These are phyloP conservation scores for Salix purpurea DNA, from an alignment of 345 rosid genomes.

Conservation along the genomic window DNA sequence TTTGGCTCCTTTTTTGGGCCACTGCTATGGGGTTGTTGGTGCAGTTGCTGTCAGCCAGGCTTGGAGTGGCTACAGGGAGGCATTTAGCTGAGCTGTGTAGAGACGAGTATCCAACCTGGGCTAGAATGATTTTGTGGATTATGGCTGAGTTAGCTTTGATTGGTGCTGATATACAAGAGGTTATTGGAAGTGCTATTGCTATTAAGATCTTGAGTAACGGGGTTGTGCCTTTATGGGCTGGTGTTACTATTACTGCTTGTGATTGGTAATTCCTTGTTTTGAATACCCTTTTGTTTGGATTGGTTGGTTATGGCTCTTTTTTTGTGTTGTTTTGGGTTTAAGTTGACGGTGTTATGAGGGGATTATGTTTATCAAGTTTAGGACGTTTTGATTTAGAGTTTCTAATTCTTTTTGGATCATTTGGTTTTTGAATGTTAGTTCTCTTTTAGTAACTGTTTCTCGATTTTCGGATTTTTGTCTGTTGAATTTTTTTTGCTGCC, in stretches of 20 bases:
- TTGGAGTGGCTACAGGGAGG: conserved; percentile 86
- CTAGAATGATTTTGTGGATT: conserved; percentile 65
- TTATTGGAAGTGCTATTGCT: conserved; percentile 94
- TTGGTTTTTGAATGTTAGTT: background rate
- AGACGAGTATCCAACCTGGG: conserved; percentile 89
- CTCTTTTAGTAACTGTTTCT: background rate
- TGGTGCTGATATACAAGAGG: conserved; percentile 94
- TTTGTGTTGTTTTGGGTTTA: background rate
- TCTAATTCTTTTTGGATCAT: background rate
- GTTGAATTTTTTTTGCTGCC: background rate
- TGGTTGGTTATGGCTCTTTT: background rate
- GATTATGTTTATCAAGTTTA: background rate
- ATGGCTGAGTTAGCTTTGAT: conserved; percentile 92
- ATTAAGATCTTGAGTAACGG: conserved; percentile 77
- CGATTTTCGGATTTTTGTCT: background rate
- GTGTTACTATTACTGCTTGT: conserved; percentile 79
- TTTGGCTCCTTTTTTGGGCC: conserved; percentile 91
- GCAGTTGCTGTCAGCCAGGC: conserved; percentile 81
- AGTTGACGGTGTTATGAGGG: background rate
- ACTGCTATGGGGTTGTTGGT: conserved; percentile 91
- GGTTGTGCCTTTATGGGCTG: conserved; percentile 77
- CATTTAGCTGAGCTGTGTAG: conserved; percentile 94
- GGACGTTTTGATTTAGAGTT: background rate
- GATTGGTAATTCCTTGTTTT: conserved; percentile 51
- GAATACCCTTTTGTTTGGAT: background rate